These are phyloP conservation scores for Clarireedia monteithiana DNA, from an alignment of 2,329 filamentous ascomycete species.

Conservation along the genomic window DNA sequence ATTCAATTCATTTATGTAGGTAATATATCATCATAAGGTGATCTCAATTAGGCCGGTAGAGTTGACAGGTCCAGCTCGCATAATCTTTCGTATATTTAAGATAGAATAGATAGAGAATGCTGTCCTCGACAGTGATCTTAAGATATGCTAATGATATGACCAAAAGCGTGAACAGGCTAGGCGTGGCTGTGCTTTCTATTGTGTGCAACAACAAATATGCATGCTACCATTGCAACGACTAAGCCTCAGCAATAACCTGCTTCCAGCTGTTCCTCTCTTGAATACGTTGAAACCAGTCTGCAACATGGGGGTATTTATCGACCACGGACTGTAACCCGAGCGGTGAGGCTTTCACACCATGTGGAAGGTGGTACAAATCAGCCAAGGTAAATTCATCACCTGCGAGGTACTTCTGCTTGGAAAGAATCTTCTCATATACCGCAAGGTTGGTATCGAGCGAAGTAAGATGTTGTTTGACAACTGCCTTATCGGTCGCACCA, in stretches of 20 bases:
- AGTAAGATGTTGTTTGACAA: neutral
- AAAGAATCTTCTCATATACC: constrained; percentile 16
- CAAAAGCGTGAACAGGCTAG: too few species aligned
- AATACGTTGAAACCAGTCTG: constrained; percentile 5
- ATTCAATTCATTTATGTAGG: too few species aligned
- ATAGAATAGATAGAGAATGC: too few species aligned
- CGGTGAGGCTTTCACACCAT: constrained; percentile 6
- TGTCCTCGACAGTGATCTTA: too few species aligned
- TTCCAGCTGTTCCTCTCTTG: constrained; percentile 11
- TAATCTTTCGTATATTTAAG: too few species aligned
- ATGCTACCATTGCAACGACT: too few species aligned
- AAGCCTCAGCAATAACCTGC: neutral
- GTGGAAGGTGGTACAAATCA: constrained; percentile 17
- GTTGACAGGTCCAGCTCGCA: too few species aligned
- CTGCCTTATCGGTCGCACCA: neutral
- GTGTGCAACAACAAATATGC: too few species aligned
- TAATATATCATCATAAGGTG: too few species aligned
- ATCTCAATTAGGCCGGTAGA: too few species aligned
- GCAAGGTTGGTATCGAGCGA: constrained; percentile 4
- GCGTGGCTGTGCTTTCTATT: too few species aligned
- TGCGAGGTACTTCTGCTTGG: constrained; percentile 19
- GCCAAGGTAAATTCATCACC: constrained; percentile 17
- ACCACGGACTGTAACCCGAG: constrained; percentile 1
- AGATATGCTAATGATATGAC: too few species aligned
- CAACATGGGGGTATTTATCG: constrained; percentile 7